Evolutionary conservation across 1,139 yeast genomes (phyloP), one percentile per base, ranked within the genome.

Genomic region (Sugiyamaella neomexicana): DNA sequence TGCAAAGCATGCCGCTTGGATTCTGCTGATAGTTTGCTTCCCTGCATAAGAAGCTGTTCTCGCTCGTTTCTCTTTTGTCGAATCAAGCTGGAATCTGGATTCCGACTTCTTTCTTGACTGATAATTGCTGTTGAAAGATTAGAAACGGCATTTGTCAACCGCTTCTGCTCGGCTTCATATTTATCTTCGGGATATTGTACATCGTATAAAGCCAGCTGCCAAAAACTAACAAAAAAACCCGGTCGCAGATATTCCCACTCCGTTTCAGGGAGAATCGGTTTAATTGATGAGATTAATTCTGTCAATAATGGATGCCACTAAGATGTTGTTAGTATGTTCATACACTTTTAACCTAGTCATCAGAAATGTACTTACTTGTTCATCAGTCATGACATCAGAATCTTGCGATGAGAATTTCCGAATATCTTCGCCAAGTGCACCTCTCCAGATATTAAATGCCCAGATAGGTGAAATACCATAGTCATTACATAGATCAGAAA

Each of bases 401-500:
- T 38, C 41, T n/a, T 15, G 27, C 2, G 17, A 3, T 12, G 41
- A 29, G 27, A 57, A 61, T 40, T 63, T 63, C 40, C 71, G 61
- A 25, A 72, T 59, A n/a, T 65, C 67, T 9, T 68, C 66, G 6
- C 71, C 65, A 46, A 79, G 67, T 45, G 68, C 67, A 23, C 77
- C 75, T 64, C 97, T 78, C 96, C 96, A 89, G 1, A 89, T 65
- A 58, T 86, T 89, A 70, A 86, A 89, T 0, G 85, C 85, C 89
- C 93, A 86, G 36, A 79, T 77, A 0, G 83, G 75, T 2, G 82
- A 77, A 2, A 90, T 77, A 2, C 78, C 76, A 62, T 77, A 86
- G 1, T 75, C 71, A 6, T 67, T 63, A 7, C 79, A 68, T 44
- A 90, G 72, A 4, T 75, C 77, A 1, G 73, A 68, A 20, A 85